Evolutionary conservation across 345 rosid genomes (phyloP), one percentile per base, ranked within the genome.

Genomic region (Melaleuca alternifolia): DNA sequence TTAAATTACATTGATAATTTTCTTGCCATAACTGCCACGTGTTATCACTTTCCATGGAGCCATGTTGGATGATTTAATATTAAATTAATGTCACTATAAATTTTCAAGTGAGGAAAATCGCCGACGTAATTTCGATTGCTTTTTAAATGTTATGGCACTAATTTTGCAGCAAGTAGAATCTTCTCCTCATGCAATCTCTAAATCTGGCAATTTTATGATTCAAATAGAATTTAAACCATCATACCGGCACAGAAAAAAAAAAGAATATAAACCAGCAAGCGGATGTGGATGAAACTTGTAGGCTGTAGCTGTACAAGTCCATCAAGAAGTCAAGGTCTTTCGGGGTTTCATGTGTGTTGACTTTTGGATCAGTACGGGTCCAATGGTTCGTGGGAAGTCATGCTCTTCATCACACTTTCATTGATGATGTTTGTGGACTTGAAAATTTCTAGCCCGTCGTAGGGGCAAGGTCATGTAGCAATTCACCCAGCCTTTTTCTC

Each of bases 61-160:
- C 28, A 56, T 5, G 11, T 24, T 24, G 62, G 12, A 59, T 26
- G 65, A 59, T 57, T 6, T 11, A 57, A 57, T 11, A 57, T 10
- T 57, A 26, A 57, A 57, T 57, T 26, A 57, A 57, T 26, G 8
- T 30, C 65, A 26, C 65, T 5, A 57, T 59, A 15, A 5, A 10
- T 59, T 6, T 26, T 59, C 33, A 59, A 57, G n/a, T n/a, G n/a
- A n/a, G n/a, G n/a, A n/a, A n/a, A n/a, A n/a, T n/a, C n/a, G n/a
- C n/a, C n/a, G 1, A 6, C 14, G 75, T 28, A 28, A 61, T 5
- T 61, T 28, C 28, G 1, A 6, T 3, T 2, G 0, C 1, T 14
- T 61, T 61, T 61, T 61, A 7, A 0, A 61, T 28, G 10, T 61
- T 28, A 28, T 0, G 75, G 5, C 37, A 1, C 20, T 61, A 13